Evolutionary conservation across 2,329 filamentous ascomycete genomes (phyloP).

Genomic region (Myriosclerotinia duriaeana): DNA sequence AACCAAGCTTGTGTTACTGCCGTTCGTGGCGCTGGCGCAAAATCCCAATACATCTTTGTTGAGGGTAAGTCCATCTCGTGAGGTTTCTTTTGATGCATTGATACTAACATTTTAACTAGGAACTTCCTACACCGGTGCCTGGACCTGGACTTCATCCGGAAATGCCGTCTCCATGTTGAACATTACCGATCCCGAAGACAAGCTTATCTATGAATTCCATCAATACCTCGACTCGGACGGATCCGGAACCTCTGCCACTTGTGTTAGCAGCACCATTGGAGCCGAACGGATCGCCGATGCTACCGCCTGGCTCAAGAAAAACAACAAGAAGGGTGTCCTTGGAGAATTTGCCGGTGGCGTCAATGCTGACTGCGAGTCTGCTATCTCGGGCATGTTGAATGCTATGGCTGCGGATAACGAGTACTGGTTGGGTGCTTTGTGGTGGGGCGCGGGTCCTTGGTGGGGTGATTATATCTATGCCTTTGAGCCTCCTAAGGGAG

Average conservation of each 20-base stretch:
- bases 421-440: conserved; percentile 52
- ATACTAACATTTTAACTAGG: conserved; percentile 32
- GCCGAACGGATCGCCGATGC: conserved; percentile 51
- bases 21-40: conserved; percentile 47
- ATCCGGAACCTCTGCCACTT: conserved; percentile 51
- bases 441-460: conserved; percentile 58
- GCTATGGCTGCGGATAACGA: conserved; percentile 51
- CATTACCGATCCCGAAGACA: conserved; percentile 53
- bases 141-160: conserved; percentile 44
- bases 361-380: conserved; percentile 51
- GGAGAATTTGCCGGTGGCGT: conserved; percentile 56
- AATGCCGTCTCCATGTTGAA: conserved; percentile 46
- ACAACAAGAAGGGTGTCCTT: conserved; percentile 52
- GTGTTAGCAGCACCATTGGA: conserved; percentile 55
- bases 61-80: conserved; percentile 44
- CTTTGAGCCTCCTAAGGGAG: conserved; percentile 50
- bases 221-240: conserved; percentile 60
- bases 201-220: conserved; percentile 61
- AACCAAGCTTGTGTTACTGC: conserved; percentile 49
- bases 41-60: conserved; percentile 57
- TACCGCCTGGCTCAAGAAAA: conserved; percentile 54
- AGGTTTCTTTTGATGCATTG: background rate
- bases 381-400: conserved; percentile 50
- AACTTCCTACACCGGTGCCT: conserved; percentile 39
- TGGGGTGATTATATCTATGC: conserved; percentile 49